These are phyloP conservation scores for Flaveria trinervia DNA, from an alignment of 129 eudicot genomes.

Conservation along the genomic window DNA sequence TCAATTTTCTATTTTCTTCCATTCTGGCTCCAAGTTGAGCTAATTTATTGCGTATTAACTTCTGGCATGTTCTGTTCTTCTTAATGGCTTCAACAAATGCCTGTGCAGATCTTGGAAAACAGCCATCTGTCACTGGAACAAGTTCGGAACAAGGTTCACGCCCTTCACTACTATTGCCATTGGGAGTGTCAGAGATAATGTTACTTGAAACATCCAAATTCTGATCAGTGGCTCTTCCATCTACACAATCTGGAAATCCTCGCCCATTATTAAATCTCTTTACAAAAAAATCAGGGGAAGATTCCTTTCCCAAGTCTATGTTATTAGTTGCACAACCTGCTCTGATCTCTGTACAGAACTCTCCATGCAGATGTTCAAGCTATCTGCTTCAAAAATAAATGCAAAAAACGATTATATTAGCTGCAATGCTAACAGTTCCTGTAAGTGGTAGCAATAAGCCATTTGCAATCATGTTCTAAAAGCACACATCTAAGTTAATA, in stretches of 20 bases:
- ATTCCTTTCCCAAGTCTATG: slow-evolving; percentile 74
- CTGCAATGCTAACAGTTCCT: neutral
- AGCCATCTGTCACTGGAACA: slow-evolving; percentile 42
- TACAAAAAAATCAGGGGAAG: slow-evolving; percentile 67
- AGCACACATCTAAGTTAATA: slow-evolving; percentile 17
- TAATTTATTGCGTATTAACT: slow-evolving; percentile 59
- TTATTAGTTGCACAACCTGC: slow-evolving; percentile 75
- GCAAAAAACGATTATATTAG: neutral
- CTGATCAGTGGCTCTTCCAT: slow-evolving; percentile 42
- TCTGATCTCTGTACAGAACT: slow-evolving; percentile 39
- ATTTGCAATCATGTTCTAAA: neutral
- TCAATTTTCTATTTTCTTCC: slow-evolving; percentile 67
- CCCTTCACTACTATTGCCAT: slow-evolving; percentile 39
- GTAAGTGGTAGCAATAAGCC: slow-evolving; percentile 10
- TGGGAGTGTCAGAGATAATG: slow-evolving; percentile 19
- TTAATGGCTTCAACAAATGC: slow-evolving; percentile 86
- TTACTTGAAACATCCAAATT: slow-evolving; percentile 36
- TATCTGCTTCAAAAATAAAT: slow-evolving; percentile 41
- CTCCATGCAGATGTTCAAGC: slow-evolving; percentile 35
- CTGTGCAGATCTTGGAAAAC: slow-evolving; percentile 70
- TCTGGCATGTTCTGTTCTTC: slow-evolving; percentile 85
- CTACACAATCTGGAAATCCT: slow-evolving; percentile 82
- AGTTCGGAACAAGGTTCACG: slow-evolving; percentile 42
- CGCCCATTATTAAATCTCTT: slow-evolving; percentile 63
- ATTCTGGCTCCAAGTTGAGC: slow-evolving; percentile 62